Percentiles rank a stretch among this genome's conserved stretches.
phyloP scores from a whole-genome alignment of 805 yeast species.

The Debaryomyces prosopidis region DNA sequence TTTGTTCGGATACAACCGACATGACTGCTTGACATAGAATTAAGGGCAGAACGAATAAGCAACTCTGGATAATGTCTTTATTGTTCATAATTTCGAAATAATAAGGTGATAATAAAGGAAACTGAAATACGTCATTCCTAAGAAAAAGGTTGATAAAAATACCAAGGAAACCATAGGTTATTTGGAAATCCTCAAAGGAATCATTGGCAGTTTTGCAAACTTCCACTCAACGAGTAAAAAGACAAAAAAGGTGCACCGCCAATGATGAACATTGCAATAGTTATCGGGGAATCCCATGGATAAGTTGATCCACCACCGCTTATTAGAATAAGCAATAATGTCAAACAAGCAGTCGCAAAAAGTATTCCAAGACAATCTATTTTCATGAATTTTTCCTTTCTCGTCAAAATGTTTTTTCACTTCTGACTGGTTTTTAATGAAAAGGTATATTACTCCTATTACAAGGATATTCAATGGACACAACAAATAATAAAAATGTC shows the following conservation, averaged over 20 bases:
- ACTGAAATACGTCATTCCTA: slow-evolving; percentile 27
- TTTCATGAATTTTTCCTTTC: slow-evolving; percentile 39
- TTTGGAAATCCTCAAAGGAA: slow-evolving; percentile 26
- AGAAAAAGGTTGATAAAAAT: slow-evolving; percentile 23
- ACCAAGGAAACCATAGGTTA: slow-evolving; percentile 19
- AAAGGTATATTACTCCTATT: slow-evolving; percentile 22
- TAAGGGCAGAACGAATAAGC: slow-evolving; percentile 28
- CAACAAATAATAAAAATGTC: slow-evolving; percentile 51
- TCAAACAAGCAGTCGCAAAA: slow-evolving; percentile 38
- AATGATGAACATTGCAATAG: slow-evolving; percentile 33
- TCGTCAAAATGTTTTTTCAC: slow-evolving; percentile 25
- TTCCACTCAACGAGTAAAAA: slow-evolving; percentile 29
- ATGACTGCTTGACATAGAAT: slow-evolving; percentile 37
- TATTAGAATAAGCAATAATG: slow-evolving; percentile 54
- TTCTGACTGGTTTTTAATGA: slow-evolving; percentile 35
- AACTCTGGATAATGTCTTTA: slow-evolving; percentile 19
- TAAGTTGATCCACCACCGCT: slow-evolving; percentile 63
- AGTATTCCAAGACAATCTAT: slow-evolving; percentile 57
- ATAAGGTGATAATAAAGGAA: slow-evolving; percentile 23
- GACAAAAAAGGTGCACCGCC: slow-evolving; percentile 25
- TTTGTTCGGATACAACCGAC: slow-evolving; percentile 45
- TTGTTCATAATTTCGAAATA: slow-evolving; percentile 24
- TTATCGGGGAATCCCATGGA: slow-evolving; percentile 50
- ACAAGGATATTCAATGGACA: slow-evolving; percentile 42
- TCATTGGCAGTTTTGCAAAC: slow-evolving; percentile 30